phyloP scores from a whole-genome alignment of 225 moss, liverwort and hornwort species.

The Straminergon stramineum region DNA sequence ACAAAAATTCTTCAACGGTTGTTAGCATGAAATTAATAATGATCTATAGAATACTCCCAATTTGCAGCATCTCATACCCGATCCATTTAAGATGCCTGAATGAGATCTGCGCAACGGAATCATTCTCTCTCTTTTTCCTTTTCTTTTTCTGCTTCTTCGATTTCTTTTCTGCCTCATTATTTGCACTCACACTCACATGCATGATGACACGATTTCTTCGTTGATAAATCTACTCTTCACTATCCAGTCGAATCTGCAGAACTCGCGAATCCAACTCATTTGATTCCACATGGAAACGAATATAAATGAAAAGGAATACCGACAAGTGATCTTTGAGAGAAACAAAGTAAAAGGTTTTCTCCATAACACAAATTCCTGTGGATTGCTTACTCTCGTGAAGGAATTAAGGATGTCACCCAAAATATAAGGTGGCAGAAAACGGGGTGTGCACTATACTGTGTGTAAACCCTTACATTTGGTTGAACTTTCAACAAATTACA shows the following conservation, averaged over 20 bases:
- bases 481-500: not conserved
- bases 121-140: constrained; percentile 11
- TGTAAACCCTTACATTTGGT: not conserved
- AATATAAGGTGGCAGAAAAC: not conserved
- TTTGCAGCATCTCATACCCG: constrained; percentile 12
- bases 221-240: constrained; percentile 3
- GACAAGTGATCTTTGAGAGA: not conserved
- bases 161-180: constrained; percentile 21
- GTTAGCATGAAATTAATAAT: not conserved
- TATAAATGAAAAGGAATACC: not conserved
- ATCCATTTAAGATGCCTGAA: constrained; percentile 2
- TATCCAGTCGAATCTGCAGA: not conserved
- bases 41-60: not conserved
- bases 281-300: not conserved
- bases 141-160: constrained; percentile 23
- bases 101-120: not conserved
- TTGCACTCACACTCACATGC: constrained; percentile 5
- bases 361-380: not conserved
- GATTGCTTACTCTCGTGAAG: not conserved
- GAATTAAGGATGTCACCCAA: not conserved
- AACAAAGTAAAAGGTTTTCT: not conserved
- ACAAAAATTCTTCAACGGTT: not conserved
- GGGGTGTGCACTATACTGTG: not conserved
- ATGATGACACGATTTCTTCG: constrained; percentile 12
- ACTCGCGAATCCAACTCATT: constrained; percentile 1